A percentile compares a stretch with the other conserved stretches of the same genome.
These are phyloP conservation scores for Lichtheimia ornata DNA, from an alignment of 371 early-diverging fungal genomes.

Conservation along the genomic window DNA sequence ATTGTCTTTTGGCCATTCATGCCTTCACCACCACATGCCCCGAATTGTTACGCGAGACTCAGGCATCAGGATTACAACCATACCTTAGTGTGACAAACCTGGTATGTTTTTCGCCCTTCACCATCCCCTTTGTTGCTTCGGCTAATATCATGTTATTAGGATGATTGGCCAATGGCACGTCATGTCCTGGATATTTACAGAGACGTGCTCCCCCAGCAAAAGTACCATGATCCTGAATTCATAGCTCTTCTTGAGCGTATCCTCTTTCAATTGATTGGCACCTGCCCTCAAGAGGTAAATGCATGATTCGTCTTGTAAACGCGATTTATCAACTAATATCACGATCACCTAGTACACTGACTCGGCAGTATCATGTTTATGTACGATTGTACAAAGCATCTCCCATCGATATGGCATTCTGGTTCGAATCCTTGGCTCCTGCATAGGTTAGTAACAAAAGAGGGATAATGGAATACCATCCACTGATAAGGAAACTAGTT, in stretches of 20 bases:
- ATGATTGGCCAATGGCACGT: conserved; percentile 54
- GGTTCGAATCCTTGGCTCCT: conserved; percentile 65
- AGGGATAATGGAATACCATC: neutral
- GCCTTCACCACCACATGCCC: conserved; percentile 50
- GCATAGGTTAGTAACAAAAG: conserved; percentile 25
- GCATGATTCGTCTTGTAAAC: too few relatives aligned
- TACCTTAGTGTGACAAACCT: conserved; percentile 40
- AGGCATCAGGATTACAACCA: conserved; percentile 51
- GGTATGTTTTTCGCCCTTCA: conserved; percentile 18
- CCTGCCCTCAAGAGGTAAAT: conserved; percentile 60
- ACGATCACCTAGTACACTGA: conserved; percentile 9
- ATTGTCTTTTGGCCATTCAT: conserved; percentile 41
- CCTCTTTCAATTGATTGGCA: conserved; percentile 56
- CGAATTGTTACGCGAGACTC: conserved; percentile 36
- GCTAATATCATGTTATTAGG: conserved; percentile 14
- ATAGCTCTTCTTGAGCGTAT: conserved; percentile 55
- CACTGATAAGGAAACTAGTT: conserved; percentile 8
- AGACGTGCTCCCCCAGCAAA: conserved; percentile 61
- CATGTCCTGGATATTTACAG: conserved; percentile 58
- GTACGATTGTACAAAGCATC: conserved; percentile 62
- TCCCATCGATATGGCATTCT: conserved; percentile 67
- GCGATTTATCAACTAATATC: neutral
- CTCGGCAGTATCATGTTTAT: conserved; percentile 72
- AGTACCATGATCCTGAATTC: conserved; percentile 56
- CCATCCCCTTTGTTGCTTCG: neutral